These are phyloP conservation scores for Scedosporium dehoogii DNA, from an alignment of 2,329 filamentous ascomycete species.

Conservation along the genomic window DNA sequence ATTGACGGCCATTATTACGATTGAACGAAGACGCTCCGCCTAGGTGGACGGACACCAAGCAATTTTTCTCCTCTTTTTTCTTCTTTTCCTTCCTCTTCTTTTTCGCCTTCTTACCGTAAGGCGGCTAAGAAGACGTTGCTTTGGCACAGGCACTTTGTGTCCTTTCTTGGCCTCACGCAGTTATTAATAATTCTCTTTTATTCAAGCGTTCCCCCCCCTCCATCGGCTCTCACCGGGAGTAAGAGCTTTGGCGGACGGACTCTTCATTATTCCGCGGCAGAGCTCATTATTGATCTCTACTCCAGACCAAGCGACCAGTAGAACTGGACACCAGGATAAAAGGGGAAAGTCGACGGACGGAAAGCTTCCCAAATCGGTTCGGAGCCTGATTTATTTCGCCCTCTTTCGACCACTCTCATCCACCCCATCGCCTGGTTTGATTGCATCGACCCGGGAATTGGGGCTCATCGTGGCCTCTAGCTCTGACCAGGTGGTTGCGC, in stretches of 20 bases:
- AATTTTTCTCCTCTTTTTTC: background rate
- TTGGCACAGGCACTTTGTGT: background rate
- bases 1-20: background rate
- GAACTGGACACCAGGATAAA: slow-evolving; percentile 3
- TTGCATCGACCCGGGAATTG: background rate
- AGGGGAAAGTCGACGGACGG: slow-evolving; percentile 4
- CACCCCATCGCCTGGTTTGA: background rate
- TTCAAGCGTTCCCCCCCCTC: background rate
- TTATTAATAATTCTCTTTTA: background rate
- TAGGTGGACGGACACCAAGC: background rate
- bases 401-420: background rate
- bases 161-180: background rate
- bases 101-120: background rate
- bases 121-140: background rate
- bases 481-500: background rate
- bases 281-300: background rate
- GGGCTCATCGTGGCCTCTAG: slow-evolving; percentile 1
- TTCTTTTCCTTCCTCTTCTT: no score
- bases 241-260: background rate
- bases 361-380: slow-evolving; percentile 5
- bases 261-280: slow-evolving; percentile 7
- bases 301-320: slow-evolving; percentile 2
- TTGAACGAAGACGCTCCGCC: background rate
- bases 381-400: background rate
- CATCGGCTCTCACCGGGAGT: slow-evolving; percentile 2